Evolutionary conservation across 176 grass and related monocot genomes (phyloP).

Genomic region (Metroxylon sagu): DNA sequence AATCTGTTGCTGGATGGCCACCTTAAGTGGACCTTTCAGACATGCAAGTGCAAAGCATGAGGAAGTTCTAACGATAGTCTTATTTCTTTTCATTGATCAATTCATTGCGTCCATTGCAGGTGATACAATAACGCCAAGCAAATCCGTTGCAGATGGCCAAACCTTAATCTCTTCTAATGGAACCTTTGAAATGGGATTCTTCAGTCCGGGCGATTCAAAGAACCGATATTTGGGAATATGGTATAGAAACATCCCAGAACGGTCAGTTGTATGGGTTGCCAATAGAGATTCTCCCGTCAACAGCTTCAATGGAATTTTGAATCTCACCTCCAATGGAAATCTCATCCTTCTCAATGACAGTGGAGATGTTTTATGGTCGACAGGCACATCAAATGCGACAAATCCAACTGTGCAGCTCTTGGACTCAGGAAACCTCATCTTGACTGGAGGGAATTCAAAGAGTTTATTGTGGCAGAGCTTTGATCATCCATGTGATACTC

Average conservation of each 20-base stretch:
- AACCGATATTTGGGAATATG: conserved; percentile 4
- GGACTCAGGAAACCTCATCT: neutral
- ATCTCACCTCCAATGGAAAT: conserved; percentile 5
- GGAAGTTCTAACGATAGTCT: no score
- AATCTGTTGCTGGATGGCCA: no score
- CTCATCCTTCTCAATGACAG: neutral
- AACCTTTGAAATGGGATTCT: conserved; percentile 63
- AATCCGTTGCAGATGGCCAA: conserved; percentile 27
- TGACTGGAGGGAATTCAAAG: neutral
- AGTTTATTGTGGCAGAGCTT: neutral
- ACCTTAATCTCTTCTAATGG: conserved; percentile 38
- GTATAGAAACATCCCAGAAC: neutral
- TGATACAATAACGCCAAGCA: conserved; percentile 13
- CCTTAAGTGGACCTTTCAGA: no score
- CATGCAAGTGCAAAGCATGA: no score
- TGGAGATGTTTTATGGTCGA: neutral
- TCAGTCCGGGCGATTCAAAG: conserved; percentile 20
- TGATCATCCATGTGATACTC: neutral
- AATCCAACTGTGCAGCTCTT: neutral
- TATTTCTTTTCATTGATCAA: no score
- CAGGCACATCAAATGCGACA: neutral
- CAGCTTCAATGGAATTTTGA: neutral
- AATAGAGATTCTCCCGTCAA: conserved; percentile 31
- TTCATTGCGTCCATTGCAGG: neutral
- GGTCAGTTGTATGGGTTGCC: conserved; percentile 11